These are phyloP conservation scores for Melanomma pulvis-pyrius DNA, from an alignment of 495 filamentous ascomycete species.

Conservation along the genomic window DNA sequence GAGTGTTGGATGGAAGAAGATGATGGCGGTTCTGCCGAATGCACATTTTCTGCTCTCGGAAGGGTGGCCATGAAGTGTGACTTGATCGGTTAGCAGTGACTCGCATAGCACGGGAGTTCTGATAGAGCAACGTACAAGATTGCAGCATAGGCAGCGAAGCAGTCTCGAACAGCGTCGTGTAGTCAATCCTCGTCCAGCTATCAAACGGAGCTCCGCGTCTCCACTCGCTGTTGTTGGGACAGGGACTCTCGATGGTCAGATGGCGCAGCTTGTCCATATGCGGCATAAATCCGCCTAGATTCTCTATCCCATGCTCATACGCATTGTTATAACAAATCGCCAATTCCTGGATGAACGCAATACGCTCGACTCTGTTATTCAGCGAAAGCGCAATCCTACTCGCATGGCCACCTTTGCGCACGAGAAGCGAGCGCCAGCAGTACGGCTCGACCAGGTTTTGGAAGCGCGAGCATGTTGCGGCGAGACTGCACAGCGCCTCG, in stretches of 20 bases:
- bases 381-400: constrained; percentile 2
- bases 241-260: constrained; percentile 30
- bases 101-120: neutral
- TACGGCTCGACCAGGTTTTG: constrained; percentile 30
- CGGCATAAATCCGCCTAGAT: constrained; percentile 4
- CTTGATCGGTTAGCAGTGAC: constrained; percentile 2
- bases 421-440: constrained; percentile 24
- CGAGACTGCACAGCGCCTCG: constrained; percentile 21
- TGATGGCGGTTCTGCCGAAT: constrained; percentile 20
- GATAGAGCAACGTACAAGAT: constrained; percentile 32
- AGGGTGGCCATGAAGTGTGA: constrained; percentile 29
- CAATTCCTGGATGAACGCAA: constrained; percentile 16
- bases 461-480: constrained; percentile 18
- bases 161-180: constrained; percentile 13
- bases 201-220: neutral
- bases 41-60: neutral
- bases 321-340: constrained; percentile 17
- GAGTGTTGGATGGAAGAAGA: constrained; percentile 37
- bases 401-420: constrained; percentile 18
- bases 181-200: constrained; percentile 22
- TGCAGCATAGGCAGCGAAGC: constrained; percentile 20
- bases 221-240: constrained; percentile 28
- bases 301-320: constrained; percentile 18
- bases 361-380: neutral
- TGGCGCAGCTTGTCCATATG: constrained; percentile 26